Evolutionary conservation across 371 early-diverging fungal genomes (phyloP), one percentile per base, ranked within the genome.

Genomic region (Enterocytospora artemiae): DNA sequence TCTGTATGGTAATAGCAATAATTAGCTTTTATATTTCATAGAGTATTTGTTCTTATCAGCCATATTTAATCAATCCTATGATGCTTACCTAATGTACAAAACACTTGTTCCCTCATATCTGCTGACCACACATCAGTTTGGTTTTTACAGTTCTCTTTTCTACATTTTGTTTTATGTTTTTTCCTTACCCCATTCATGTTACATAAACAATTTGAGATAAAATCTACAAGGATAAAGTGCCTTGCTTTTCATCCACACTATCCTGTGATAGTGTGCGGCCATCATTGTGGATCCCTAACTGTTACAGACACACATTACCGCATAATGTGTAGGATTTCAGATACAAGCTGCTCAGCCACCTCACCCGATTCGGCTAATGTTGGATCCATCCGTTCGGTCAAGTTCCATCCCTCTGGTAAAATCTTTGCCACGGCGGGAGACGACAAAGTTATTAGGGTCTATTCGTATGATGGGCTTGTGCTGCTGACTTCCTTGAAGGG

Each of bases 221-320:
- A 46, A 46, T 7, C 51, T 5, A 61, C 75, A 45, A 45, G 96
- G 69, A 93, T 95, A 68, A 96, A 95, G 80, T 88, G 91, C 50
- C 78, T 93, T 66, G 86, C 89, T 27, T 96, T 96, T 78, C 96
- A 96, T 74, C 91, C 93, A 0, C 91, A 88, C 71, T 85, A 93
- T 56, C 92, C 96, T 5, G 90, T 94, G 88, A 84, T 96, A 67
- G 83, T 98, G 30, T 87, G 90, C 5, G 88, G 91, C 16, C 81
- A 93, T 53, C 96, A 98, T 76, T 95, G 89, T 80, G 99, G 99
- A 14, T 86, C 86, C 59, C 83, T 98, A 58, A 93, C 92, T 78
- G 83, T 91, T 32, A 96, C 92, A 92, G 93, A 96, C 82, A 94
- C 95, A 77, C 85, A 90, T 59, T 89, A 93, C 87, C 90, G 91